These are phyloP conservation scores for Phytophthora pini DNA, from an alignment of 352 stramenopile genomes.

Conservation along the genomic window DNA sequence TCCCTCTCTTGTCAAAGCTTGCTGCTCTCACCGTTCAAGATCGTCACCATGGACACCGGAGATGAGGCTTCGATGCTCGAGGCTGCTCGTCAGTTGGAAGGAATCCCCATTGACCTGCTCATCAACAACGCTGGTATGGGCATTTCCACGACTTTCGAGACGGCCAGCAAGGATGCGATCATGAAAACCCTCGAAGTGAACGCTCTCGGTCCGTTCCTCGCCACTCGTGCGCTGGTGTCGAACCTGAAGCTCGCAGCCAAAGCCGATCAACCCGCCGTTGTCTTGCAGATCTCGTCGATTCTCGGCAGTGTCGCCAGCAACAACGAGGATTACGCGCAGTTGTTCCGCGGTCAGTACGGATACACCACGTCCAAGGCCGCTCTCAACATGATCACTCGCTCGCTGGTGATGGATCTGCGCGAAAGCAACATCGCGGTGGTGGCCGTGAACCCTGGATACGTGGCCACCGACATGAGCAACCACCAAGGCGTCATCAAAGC, in stretches of 20 bases:
- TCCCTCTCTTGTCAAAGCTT: neutral
- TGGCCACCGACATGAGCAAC: conserved; percentile 8
- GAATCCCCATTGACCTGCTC: conserved; percentile 13
- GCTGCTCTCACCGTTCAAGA: conserved; percentile 12
- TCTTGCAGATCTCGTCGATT: conserved; percentile 11
- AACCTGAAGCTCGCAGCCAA: conserved; percentile 13
- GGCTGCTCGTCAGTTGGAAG: conserved; percentile 11
- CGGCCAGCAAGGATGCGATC: conserved; percentile 1
- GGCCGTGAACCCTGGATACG: conserved; percentile 8
- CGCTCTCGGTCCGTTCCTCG: conserved; percentile 6
- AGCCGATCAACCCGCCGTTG: neutral
- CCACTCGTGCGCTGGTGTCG: conserved; percentile 2
- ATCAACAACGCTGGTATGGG: conserved; percentile 20
- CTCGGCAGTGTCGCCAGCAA: conserved; percentile 8
- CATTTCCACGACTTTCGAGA: conserved; percentile 7
- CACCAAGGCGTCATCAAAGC: conserved; percentile 6
- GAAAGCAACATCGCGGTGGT: conserved; percentile 11
- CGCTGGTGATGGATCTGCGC: conserved; percentile 9
- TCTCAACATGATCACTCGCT: conserved; percentile 17
- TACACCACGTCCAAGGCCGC: conserved; percentile 15
- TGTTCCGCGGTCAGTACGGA: conserved; percentile 9
- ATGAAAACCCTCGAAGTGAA: conserved; percentile 17
- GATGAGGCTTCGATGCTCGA: conserved; percentile 10
- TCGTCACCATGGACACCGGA: neutral
- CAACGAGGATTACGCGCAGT: conserved; percentile 7